A percentile compares a stretch with the other conserved stretches of the same genome.
phyloP scores from a whole-genome alignment of 108 stramenopile genomes.

The Discostella stelligeroides region DNA sequence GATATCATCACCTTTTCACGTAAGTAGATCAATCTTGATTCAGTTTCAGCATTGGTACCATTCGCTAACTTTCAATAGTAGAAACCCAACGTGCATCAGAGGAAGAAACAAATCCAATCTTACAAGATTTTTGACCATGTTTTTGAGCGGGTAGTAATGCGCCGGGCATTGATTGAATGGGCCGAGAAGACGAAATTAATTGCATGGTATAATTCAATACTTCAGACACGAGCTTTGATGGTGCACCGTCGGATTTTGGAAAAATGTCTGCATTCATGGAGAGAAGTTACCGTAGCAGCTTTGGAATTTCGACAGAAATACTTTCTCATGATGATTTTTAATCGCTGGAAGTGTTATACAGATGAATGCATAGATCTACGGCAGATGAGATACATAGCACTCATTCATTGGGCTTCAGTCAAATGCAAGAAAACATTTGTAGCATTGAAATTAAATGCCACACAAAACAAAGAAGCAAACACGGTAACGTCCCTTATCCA shows the following conservation, averaged over 20 bases:
- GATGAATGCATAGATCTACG: slow-evolving; percentile 23
- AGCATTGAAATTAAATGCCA: slow-evolving; percentile 16
- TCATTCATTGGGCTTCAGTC: slow-evolving; percentile 37
- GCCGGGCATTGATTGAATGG: not conserved
- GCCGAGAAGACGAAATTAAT: not conserved
- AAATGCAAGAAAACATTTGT: slow-evolving; percentile 13
- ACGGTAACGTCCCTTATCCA: not conserved
- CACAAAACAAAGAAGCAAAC: slow-evolving; percentile 18
- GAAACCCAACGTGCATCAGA: not conserved
- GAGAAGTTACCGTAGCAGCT: not conserved
- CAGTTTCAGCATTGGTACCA: too few relatives aligned
- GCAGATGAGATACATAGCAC: slow-evolving; percentile 14
- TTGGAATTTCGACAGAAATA: slow-evolving; percentile 16
- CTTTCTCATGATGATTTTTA: slow-evolving; percentile 44
- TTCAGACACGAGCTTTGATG: not conserved
- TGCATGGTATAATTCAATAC: not conserved
- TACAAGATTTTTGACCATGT: not conserved
- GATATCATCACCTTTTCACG: not conserved
- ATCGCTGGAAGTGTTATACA: slow-evolving; percentile 25
- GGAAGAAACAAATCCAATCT: not conserved
- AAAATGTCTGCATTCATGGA: slow-evolving; percentile 22
- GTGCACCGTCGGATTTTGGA: not conserved
- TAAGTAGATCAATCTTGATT: too few relatives aligned
- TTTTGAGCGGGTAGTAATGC: not conserved
- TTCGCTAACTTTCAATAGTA: not conserved